These are phyloP conservation scores for Rhizopus microsporus DNA, from an alignment of 371 early-diverging fungal species.

Conservation along the genomic window DNA sequence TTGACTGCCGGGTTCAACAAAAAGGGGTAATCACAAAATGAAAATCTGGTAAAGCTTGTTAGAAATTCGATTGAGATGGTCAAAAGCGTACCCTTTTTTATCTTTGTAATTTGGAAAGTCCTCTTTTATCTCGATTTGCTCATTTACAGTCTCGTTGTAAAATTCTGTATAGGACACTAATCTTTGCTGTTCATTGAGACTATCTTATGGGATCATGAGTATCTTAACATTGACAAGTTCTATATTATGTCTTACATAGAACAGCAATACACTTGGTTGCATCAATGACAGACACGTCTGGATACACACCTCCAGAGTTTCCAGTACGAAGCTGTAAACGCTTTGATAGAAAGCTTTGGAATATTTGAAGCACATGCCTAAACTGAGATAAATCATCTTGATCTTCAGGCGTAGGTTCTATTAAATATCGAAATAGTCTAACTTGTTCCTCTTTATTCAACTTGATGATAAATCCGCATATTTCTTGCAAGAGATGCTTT, in stretches of 20 bases:
- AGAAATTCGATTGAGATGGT: background rate
- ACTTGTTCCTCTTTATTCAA: constrained; percentile 24
- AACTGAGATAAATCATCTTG: constrained; percentile 11
- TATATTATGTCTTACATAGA: constrained; percentile 33
- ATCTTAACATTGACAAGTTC: background rate
- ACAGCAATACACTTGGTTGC: constrained; percentile 48
- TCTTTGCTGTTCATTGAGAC: constrained; percentile 52
- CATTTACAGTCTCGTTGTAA: constrained; percentile 78
- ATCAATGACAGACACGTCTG: constrained; percentile 43
- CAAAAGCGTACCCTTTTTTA: constrained; percentile 54
- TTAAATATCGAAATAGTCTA: constrained; percentile 22
- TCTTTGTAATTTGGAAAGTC: constrained; percentile 79
- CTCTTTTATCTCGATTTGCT: constrained; percentile 77
- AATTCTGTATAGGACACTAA: constrained; percentile 60
- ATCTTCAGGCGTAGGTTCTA: constrained; percentile 15
- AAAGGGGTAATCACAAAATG: constrained; percentile 82
- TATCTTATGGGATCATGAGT: constrained; percentile 7
- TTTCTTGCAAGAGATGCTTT: constrained; percentile 23
- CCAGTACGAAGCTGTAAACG: constrained; percentile 13
- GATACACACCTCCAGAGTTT: constrained; percentile 29
- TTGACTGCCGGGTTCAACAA: constrained; percentile 78
- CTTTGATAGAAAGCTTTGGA: constrained; percentile 29
- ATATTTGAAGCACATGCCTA: constrained; percentile 14
- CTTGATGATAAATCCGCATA: constrained; percentile 30
- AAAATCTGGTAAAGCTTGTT: constrained; percentile 44